Evolutionary conservation across 2,329 filamentous ascomycete species (phyloP), one percentile per base, ranked within the genome.

Genomic region (Fulvia fulva): DNA sequence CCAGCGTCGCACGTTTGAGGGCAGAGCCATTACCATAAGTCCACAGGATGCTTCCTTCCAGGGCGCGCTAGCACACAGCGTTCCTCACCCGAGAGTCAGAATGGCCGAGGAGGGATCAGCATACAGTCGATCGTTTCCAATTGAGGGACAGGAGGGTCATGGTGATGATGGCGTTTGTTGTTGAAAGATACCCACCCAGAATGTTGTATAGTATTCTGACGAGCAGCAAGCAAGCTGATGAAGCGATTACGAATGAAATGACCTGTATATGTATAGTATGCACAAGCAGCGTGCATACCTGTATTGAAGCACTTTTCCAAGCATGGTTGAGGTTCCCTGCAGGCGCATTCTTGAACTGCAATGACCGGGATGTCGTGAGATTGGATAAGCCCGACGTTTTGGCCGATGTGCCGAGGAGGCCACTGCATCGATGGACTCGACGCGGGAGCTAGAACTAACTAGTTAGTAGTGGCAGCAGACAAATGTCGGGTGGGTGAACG

Each of bases 41-140:
- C 64, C 63, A 16, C 58, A 60, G 53, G 64, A 59, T 23, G 55
- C 56, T 47, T 46, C 50, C 51, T 63, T 54, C 19, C 32, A 34
- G 14, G 55, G 30, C 34, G 28, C 32, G 21, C 50, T 55, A 26
- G 55, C 34, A 37, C 47, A 51, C 60, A 50, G 32, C 65, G 67
- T 16, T 62, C 59, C 53, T 67, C 68, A 25, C 67, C 62, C 5
- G 65, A 67, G 11, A 64, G 64, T 14, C 62, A 65, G 45, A 66
- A 59, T 34, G 64, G 61, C 9, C 57, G 65, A 44, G 59, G 63
- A 8, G 67, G 63, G 11, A 65, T 70, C 55, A 71, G 68, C 60
- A 72, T 72, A 30, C 66, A 71, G 56, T 69, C 69, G 19, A 65
- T 72, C 41, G 66, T 72, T 6, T 65, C 65, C 12, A 61, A 23